Evolutionary conservation across 805 yeast species (phyloP).

Genomic region (Candida vaughaniae): DNA sequence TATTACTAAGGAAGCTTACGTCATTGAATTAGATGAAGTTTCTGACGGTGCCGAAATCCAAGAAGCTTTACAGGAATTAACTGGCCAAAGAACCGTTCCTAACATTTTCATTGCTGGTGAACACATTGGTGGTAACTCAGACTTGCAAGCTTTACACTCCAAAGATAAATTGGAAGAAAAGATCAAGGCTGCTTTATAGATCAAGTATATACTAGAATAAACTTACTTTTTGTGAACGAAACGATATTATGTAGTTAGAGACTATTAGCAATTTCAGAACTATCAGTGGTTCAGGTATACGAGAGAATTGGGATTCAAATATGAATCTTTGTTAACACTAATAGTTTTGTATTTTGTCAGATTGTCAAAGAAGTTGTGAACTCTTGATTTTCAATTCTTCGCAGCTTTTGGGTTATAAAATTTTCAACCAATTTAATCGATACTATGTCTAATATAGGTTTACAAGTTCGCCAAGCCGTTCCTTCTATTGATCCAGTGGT

Average conservation of each 20-base stretch:
- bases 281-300: no score
- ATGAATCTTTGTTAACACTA: no score
- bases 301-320: no score
- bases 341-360: no score
- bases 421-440: slow-evolving; percentile 2
- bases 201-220: neutral
- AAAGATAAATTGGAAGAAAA: slow-evolving; percentile 54
- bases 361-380: no score
- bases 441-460: slow-evolving; percentile 43
- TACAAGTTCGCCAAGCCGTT: slow-evolving; percentile 80
- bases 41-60: slow-evolving; percentile 83
- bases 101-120: slow-evolving; percentile 86
- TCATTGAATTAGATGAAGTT: slow-evolving; percentile 52
- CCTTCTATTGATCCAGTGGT: slow-evolving; percentile 86
- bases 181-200: slow-evolving; percentile 38
- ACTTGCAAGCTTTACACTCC: slow-evolving; percentile 69
- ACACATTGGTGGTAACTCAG: slow-evolving; percentile 95
- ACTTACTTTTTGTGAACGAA: neutral
- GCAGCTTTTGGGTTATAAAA: neutral
- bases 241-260: no score
- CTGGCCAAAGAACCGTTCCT: slow-evolving; percentile 94
- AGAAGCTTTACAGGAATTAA: slow-evolving; percentile 68
- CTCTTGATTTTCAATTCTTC: neutral
- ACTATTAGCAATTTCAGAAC: no score
- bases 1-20: slow-evolving; percentile 46